Conservation (phyloP, 1,284 basidiomycete genomes). For the Ganoderma boninense region DNA sequence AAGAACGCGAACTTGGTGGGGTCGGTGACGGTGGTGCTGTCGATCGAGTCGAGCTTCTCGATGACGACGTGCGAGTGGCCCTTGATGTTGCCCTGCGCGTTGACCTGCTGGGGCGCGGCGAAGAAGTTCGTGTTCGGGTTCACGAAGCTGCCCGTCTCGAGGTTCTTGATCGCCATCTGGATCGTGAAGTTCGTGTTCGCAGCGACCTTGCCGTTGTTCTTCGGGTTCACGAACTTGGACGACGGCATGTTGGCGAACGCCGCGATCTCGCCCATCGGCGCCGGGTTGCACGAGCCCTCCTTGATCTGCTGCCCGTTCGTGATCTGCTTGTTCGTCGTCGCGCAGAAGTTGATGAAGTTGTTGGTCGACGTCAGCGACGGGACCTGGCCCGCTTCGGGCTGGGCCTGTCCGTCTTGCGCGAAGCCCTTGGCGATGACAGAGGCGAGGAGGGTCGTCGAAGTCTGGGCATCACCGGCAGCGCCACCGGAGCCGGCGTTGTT, state of each 20-base stretch:
- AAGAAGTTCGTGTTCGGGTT: conserved; percentile 64
- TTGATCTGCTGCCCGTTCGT: conserved; percentile 40
- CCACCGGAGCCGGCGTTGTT: conserved; percentile 17
- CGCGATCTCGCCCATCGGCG: conserved; percentile 54
- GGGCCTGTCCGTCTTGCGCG: conserved; percentile 48
- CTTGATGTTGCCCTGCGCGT: conserved; percentile 55
- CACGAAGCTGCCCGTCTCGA: conserved; percentile 61
- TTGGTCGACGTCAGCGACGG: conserved; percentile 55
- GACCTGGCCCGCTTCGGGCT: conserved; percentile 52
- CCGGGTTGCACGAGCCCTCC: conserved; percentile 40
- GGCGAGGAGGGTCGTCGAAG: conserved; percentile 39
- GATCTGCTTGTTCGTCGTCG: conserved; percentile 45
- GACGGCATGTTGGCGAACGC: conserved; percentile 55
- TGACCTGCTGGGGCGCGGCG: conserved; percentile 63
- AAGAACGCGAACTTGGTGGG: conserved; percentile 73
- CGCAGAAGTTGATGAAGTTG: conserved; percentile 64
- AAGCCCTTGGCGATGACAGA: conserved; percentile 38
- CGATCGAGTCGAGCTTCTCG: conserved; percentile 59
- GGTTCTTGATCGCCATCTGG: conserved; percentile 53
- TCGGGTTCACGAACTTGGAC: conserved; percentile 55
- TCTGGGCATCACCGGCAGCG: conserved; percentile 37
- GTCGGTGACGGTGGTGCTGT: conserved; percentile 61
- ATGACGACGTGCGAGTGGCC: conserved; percentile 75
- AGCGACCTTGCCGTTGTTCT: conserved; percentile 51
- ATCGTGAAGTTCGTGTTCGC: conserved; percentile 58